Evolutionary conservation across 1,284 basidiomycete species (phyloP), one percentile per base, ranked within the genome.

Genomic region (Pseudozyma tsukubaensis): DNA sequence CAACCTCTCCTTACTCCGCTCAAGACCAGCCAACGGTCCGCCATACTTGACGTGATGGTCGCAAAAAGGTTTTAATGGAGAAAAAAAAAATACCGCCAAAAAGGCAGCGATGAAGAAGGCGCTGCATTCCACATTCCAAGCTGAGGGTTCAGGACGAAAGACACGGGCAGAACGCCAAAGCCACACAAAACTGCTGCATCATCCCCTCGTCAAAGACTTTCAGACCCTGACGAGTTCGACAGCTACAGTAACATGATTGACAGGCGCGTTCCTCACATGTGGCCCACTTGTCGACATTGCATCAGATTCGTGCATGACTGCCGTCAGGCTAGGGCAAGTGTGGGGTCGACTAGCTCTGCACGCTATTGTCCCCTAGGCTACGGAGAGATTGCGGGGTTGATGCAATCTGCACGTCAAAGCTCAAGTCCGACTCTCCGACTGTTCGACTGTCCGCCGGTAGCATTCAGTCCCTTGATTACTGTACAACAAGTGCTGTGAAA

Each of bases 71-170:
- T 43, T n/a, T 4, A n/a, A n/a, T 43, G 4, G 16, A 55, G 45
- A 19, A 56, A 12, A 18, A n/a, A 3, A 29, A 6, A 29, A 29
- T 29, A 29, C 24, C 24, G 24, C 24, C 3, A 29, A 29, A 29
- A 29, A 29, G 24, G 24, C 48, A 35, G 48, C n/a, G 18, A 16
- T 29, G 4, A 24, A 48, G 14, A 13, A 48, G 14, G 14, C 19
- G 13, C 55, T 59, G 62, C 62, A 59, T 47, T 49, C 43, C 63
- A 66, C 63, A 66, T 66, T 56, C 63, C 57, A 40, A 59, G 9
- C 37, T 24, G 18, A 29, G 50, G 36, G 19, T 39, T 51, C 57
- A 51, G 36, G 21, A 44, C n/a, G 16, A 51, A 18, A 51, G 42
- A 59, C 58, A 52, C 58, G 50, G 50, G 50, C 44, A 32, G 10